These are phyloP conservation scores for Wallemia hederae DNA, from an alignment of 1,284 basidiomycete genomes.

Conservation along the genomic window DNA sequence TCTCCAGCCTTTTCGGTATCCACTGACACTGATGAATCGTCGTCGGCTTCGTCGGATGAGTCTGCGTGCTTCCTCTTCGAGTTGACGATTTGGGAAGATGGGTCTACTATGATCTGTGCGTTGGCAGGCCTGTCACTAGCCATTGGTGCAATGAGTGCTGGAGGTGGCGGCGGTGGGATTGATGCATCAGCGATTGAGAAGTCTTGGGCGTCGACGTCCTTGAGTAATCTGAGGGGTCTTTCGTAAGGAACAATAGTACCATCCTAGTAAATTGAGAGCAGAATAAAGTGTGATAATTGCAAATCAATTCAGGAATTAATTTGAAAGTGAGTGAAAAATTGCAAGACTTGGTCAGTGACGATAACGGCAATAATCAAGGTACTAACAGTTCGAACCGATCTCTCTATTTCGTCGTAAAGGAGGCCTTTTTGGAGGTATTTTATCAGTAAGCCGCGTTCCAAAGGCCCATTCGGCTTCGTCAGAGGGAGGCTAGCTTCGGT, in stretches of 20 bases:
- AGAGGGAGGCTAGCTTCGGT: not conserved
- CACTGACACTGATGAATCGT: not conserved
- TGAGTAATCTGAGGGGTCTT: not conserved
- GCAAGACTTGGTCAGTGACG: not conserved
- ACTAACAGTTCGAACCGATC: not conserved
- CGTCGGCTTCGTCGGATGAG: not conserved
- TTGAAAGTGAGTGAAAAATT: not conserved
- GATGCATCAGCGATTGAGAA: not conserved
- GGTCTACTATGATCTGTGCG: not conserved
- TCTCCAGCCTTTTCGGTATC: not conserved
- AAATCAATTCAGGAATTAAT: not conserved
- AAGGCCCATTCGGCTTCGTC: not conserved
- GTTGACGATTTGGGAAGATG: not conserved
- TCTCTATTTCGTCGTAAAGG: not conserved
- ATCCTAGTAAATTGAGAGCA: not conserved
- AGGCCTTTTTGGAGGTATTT: constrained; percentile 1
- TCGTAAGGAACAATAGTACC: constrained; percentile 1
- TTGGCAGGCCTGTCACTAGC: not conserved
- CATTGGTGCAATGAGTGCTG: not conserved
- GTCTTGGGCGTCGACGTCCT: not conserved
- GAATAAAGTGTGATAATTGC: not conserved
- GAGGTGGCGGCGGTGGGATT: not conserved
- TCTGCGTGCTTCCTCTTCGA: not conserved
- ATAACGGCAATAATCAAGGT: not conserved
- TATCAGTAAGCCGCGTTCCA: not conserved